Base-by-base conservation (phyloP, 441 rosid genomes). In the Macaranga tanarius region DNA sequence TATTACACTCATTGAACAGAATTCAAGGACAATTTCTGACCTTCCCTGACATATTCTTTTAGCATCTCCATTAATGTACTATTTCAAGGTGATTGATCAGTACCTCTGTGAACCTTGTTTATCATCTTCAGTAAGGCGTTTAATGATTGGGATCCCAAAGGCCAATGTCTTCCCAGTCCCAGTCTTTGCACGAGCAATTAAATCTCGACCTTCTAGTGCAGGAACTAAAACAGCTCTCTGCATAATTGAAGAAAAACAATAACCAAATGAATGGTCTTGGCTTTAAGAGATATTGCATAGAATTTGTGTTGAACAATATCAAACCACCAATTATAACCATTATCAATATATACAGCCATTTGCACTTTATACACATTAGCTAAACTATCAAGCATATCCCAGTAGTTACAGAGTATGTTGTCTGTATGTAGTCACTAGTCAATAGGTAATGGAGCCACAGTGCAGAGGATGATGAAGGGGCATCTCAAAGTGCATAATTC, bases 151-250 rank as follows among this genome's bases (percentile, higher is more conserved):
- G 44, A 95, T 92, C 42, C 98, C 99, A 40, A 95, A 95, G 73
- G 99, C 99, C 76, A 95, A 79, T 28, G 98, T 95, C 92, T 95
- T 95, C 38, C 99, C 99, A 45, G 99, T 95, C 75, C 99, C 98
- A 28, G 99, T 95, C 87, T 95, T 95, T 1, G 99, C 99, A 76
- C 99, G 98, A 79, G 96, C 99, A 75, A 95, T 95, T 56, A 95
- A 66, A 62, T 95, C 99, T 69, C 89, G 82, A 63, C 98, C 99
- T 88, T 95, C 80, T 8, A 95, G 85, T 1, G 98, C 98, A 19
- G 99, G 99, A 60, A 82, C 70, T 31, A 92, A 72, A 72, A 95
- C 99, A 79, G 98, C 99, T 75, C 99, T 91, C 99, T 95, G 62
- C 63, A 51, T 44, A 31, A 55, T 66, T 57, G 31, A 73, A 50